These are phyloP conservation scores for Torulaspora indica DNA, from an alignment of 805 yeast species.

Conservation along the genomic window DNA sequence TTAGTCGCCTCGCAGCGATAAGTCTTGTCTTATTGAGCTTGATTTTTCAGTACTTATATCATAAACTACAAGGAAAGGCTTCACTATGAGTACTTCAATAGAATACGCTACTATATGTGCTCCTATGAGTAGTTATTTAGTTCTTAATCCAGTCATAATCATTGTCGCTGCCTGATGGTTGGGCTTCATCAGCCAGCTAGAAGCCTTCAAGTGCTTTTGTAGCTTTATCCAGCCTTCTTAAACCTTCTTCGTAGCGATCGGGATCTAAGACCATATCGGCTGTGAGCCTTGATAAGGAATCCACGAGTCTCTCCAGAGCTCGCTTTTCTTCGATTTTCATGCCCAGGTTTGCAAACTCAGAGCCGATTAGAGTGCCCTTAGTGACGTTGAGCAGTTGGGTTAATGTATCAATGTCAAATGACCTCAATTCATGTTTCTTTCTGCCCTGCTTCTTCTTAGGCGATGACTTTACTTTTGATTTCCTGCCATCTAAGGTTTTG, in stretches of 20 bases:
- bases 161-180: too few relatives aligned
- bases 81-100: too few relatives aligned
- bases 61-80: too few relatives aligned
- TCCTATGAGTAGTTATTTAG: too few relatives aligned
- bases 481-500: neutral
- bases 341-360: slow-evolving; percentile 68
- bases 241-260: slow-evolving; percentile 72
- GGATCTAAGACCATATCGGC: slow-evolving; percentile 89
- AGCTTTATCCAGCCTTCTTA: slow-evolving; percentile 74
- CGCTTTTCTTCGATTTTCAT: slow-evolving; percentile 73
- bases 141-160: neutral
- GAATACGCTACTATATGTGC: too few relatives aligned
- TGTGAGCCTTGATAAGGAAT: slow-evolving; percentile 76
- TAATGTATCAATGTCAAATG: slow-evolving; percentile 35
- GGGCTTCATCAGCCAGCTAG: slow-evolving; percentile 11
- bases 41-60: neutral
- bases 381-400: slow-evolving; percentile 39
- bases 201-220: slow-evolving; percentile 84
- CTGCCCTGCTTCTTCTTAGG: slow-evolving; percentile 4
- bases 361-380: slow-evolving; percentile 41
- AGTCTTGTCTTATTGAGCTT: neutral
- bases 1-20: neutral
- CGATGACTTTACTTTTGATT: slow-evolving; percentile 2
- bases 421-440: slow-evolving; percentile 18
- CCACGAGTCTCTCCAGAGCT: slow-evolving; percentile 78